phyloP scores from a whole-genome alignment of 2,329 filamentous ascomycete genomes.

The Sclerotinia spermophila region DNA sequence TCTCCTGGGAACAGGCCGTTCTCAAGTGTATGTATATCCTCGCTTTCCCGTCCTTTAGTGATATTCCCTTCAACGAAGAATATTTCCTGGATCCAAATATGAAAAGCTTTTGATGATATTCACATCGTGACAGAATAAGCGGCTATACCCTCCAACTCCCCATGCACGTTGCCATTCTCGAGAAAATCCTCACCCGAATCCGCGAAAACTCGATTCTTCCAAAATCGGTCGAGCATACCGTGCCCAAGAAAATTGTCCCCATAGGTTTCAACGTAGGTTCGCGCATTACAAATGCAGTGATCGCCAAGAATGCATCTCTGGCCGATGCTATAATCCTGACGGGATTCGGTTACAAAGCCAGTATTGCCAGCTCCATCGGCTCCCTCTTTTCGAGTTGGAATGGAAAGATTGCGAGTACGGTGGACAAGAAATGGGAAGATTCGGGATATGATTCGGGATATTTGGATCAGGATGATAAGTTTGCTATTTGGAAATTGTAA shows the following conservation, averaged over 20 bases:
- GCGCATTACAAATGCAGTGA: not conserved
- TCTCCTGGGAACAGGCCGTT: not conserved
- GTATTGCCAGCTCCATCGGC: not conserved
- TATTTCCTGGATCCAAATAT: not conserved
- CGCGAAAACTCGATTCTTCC: not conserved
- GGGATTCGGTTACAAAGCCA: not conserved
- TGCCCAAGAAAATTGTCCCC: not conserved
- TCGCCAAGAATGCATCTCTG: not conserved
- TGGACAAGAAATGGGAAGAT: not conserved
- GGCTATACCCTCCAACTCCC: not conserved
- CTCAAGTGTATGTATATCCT: not conserved
- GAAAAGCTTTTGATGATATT: rapidly evolving
- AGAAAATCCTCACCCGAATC: not conserved
- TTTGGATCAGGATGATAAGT: not conserved
- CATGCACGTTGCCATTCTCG: not conserved
- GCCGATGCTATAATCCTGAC: not conserved
- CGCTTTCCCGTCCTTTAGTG: not conserved
- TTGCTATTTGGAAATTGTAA: not conserved
- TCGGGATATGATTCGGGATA: not conserved
- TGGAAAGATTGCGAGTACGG: not conserved
- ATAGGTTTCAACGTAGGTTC: not conserved
- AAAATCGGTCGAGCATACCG: not conserved
- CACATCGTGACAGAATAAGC: not conserved
- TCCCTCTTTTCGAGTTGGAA: not conserved
- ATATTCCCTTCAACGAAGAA: not conserved